A percentile compares a stretch with the other conserved stretches of the same genome.
Evolutionary conservation across 2,329 filamentous ascomycete genomes (phyloP).

Genomic region (Tolypocladium pustulatum): DNA sequence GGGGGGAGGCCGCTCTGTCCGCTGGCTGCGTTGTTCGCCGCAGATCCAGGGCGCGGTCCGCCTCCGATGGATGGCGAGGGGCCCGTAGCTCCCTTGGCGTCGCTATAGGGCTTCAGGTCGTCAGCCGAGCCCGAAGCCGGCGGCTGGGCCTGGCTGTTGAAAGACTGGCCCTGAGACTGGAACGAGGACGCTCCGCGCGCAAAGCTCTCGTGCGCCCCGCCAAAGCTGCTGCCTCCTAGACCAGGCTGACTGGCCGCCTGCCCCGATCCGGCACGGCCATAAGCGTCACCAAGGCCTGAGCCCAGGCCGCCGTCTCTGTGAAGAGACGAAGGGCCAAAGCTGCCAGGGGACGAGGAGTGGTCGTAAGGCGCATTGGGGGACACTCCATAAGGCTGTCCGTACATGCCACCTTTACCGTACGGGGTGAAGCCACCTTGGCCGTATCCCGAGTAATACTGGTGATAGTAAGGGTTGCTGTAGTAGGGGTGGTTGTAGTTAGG

Average conservation of each 20-base stretch:
- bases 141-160: slow-evolving; percentile 39
- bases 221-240: slow-evolving; percentile 40
- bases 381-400: slow-evolving; percentile 47
- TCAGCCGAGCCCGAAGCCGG: slow-evolving; percentile 31
- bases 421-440: slow-evolving; percentile 41
- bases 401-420: slow-evolving; percentile 44
- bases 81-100: slow-evolving; percentile 41
- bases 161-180: slow-evolving; percentile 45
- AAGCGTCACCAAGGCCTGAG: slow-evolving; percentile 40
- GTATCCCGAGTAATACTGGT: slow-evolving; percentile 47
- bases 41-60: slow-evolving; percentile 47
- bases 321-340: slow-evolving; percentile 43
- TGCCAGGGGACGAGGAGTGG: slow-evolving; percentile 42
- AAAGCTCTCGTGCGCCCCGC: slow-evolving; percentile 45
- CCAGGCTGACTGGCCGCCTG: slow-evolving; percentile 40
- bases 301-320: slow-evolving; percentile 39
- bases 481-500: slow-evolving; percentile 47
- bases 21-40: slow-evolving; percentile 40
- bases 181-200: slow-evolving; percentile 41
- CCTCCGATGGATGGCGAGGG: slow-evolving; percentile 45
- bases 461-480: slow-evolving; percentile 52
- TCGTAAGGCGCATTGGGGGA: slow-evolving; percentile 47
- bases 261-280: slow-evolving; percentile 37
- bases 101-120: slow-evolving; percentile 50
- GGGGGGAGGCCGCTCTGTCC: slow-evolving; percentile 43